Conservation (phyloP, 2,329 filamentous ascomycete genomes). For the Monosporascus cannonballus region DNA sequence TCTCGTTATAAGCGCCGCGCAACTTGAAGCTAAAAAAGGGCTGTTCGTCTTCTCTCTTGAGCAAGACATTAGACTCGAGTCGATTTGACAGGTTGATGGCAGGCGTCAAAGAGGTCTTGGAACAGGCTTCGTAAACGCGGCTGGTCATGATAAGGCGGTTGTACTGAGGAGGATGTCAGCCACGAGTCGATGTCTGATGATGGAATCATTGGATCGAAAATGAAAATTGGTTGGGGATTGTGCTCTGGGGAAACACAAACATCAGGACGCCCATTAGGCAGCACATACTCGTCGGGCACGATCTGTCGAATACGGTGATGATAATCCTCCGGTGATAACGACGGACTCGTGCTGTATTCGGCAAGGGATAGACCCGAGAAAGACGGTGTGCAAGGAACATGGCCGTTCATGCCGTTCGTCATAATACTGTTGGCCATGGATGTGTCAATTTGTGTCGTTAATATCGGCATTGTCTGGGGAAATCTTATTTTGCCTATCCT, state of each 20-base stretch:
- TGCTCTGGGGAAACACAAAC: slow-evolving; percentile 35
- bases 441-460: too few relatives aligned
- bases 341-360: slow-evolving; percentile 65
- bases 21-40: slow-evolving; percentile 99
- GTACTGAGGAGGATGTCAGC: slow-evolving; percentile 72
- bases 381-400: slow-evolving; percentile 37
- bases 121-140: slow-evolving; percentile 90
- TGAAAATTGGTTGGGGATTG: not conserved
- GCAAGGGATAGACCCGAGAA: slow-evolving; percentile 52
- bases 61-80: slow-evolving; percentile 83
- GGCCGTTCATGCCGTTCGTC: slow-evolving; percentile 23
- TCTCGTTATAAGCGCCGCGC: slow-evolving; percentile 97
- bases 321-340: slow-evolving; percentile 50
- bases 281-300: slow-evolving; percentile 59
- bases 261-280: slow-evolving; percentile 67
- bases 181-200: slow-evolving; percentile 8
- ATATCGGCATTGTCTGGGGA: too few relatives aligned
- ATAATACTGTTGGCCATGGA: slow-evolving; percentile 17
- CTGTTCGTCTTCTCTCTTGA: slow-evolving; percentile 94
- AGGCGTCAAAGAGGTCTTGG: slow-evolving; percentile 76
- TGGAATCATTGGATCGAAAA: not conserved
- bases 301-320: slow-evolving; percentile 42
- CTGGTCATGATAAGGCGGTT: slow-evolving; percentile 86
- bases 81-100: slow-evolving; percentile 89
- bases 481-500: too few relatives aligned